Evolutionary conservation across 345 rosid species (phyloP).

Genomic region (Rhizophora mangle): DNA sequence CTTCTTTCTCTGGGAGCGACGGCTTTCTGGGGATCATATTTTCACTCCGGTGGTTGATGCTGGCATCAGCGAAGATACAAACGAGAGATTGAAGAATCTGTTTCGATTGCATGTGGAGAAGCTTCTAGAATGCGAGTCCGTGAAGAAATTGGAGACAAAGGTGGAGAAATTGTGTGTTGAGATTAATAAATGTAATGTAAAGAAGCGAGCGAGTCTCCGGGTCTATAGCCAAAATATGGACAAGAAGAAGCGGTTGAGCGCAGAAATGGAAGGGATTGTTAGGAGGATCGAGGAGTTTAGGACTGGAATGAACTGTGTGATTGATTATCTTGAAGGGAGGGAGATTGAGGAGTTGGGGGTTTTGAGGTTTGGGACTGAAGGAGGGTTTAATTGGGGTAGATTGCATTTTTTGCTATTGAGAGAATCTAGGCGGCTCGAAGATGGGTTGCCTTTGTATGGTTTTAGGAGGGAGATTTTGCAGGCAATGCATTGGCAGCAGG

Average conservation of each 20-base stretch:
- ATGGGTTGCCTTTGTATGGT: slow-evolving; percentile 72
- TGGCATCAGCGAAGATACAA: not conserved
- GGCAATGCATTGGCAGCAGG: slow-evolving; percentile 51
- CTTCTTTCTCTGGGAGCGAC: slow-evolving; percentile 11
- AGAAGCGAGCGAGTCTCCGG: not conserved
- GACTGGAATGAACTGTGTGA: slow-evolving; percentile 47
- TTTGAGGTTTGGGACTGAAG: slow-evolving; percentile 35
- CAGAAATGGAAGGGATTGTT: slow-evolving; percentile 36
- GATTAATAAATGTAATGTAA: slow-evolving; percentile 21
- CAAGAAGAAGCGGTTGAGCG: slow-evolving; percentile 28
- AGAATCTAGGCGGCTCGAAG: slow-evolving; percentile 70
- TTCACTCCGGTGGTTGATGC: slow-evolving; percentile 7
- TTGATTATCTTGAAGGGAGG: slow-evolving; percentile 38
- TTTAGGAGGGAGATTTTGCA: slow-evolving; percentile 46
- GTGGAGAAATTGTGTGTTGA: slow-evolving; percentile 25
- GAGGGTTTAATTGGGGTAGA: slow-evolving; percentile 44
- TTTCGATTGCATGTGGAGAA: slow-evolving; percentile 23
- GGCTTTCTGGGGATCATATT: slow-evolving; percentile 18
- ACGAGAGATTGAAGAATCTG: slow-evolving; percentile 6
- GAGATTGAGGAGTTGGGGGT: slow-evolving; percentile 23
- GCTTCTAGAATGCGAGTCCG: slow-evolving; percentile 42
- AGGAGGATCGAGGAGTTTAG: slow-evolving; percentile 55
- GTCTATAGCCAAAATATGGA: slow-evolving; percentile 13
- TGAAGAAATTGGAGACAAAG: slow-evolving; percentile 34
- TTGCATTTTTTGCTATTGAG: slow-evolving; percentile 49